Evolutionary conservation across 441 rosid species (phyloP), one percentile per base, ranked within the genome.

Genomic region (Lepidium campestre): DNA sequence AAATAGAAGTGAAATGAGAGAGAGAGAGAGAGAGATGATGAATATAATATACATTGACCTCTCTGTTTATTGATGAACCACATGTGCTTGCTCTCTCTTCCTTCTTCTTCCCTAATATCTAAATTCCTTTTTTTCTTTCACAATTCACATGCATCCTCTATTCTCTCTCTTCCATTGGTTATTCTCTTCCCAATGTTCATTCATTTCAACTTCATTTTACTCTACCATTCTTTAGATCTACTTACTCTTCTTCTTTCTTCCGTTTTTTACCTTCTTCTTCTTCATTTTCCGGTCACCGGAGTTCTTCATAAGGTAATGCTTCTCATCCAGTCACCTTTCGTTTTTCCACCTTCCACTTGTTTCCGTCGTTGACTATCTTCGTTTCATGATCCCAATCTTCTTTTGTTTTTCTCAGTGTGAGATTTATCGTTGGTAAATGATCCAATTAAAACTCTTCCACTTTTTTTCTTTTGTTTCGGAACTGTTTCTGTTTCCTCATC

Each of bases 41-140:
- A 78, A 72, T 88, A 79, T 70, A 80, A 71, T 83, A 75, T 56
- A 56, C 83, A 72, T 85, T 84, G 79, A 85, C 93, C 83, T 84
- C 81, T 81, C 68, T 68, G 60, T 82, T 81, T 82, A 49, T 62
- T 31, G 55, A 39, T 44, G 27, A 55, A 65, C 87, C 93, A 88
- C 90, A 86, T 86, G 97, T 14, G 32, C 35, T 20, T n/a, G n/a
- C 47, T 65, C 60, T 85, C 83, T 85, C 67, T 64, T 54, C 19
- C 17, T 18, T 10, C 14, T 15, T 0, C n/a, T 11, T 36, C 45
- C 66, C 35, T 75, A 70, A 36, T 66, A 64, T 72, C 80, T 46
- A 35, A 63, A 55, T 4, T 7, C 23, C 49, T 18, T 54, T 62
- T 68, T 66, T 70, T 20, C 71, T 70, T 63, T 71, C 70, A 71